Evolutionary conservation across 192 early-diverging fungal species (phyloP).

Genomic region (Coemansia sp.): DNA sequence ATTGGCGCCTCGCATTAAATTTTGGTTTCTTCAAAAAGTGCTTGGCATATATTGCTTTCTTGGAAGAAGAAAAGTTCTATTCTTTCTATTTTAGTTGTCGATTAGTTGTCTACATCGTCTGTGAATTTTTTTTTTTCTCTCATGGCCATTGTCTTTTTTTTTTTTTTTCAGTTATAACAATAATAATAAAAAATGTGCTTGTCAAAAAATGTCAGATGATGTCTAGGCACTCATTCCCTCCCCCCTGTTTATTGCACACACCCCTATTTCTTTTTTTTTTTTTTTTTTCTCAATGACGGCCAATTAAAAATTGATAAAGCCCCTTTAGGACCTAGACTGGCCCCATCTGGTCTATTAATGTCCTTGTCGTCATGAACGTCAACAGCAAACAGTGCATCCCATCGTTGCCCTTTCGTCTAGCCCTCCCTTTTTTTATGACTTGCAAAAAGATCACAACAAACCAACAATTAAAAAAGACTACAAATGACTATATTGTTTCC

Average conservation of each 20-base stretch:
- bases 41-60: background rate
- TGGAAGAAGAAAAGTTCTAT: background rate
- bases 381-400: too few species aligned
- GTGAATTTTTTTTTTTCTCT: background rate
- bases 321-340: background rate
- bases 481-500: background rate
- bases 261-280: background rate
- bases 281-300: background rate
- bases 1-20: background rate
- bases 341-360: too few species aligned
- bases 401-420: background rate
- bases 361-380: too few species aligned
- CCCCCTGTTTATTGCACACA: background rate
- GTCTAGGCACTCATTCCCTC: too few species aligned
- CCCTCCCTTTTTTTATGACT: background rate
- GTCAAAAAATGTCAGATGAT: slow-evolving; percentile 2
- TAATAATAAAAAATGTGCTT: background rate
- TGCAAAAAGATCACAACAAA: background rate
- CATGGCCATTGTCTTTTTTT: background rate
- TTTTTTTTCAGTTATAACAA: background rate
- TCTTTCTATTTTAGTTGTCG: slow-evolving; percentile 6
- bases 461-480: background rate
- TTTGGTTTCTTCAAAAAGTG: background rate
- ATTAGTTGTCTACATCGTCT: slow-evolving; percentile 1
- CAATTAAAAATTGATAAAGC: background rate